Evolutionary conservation across 306 rosid species (phyloP).

Genomic region (Corylus heterophylla): DNA sequence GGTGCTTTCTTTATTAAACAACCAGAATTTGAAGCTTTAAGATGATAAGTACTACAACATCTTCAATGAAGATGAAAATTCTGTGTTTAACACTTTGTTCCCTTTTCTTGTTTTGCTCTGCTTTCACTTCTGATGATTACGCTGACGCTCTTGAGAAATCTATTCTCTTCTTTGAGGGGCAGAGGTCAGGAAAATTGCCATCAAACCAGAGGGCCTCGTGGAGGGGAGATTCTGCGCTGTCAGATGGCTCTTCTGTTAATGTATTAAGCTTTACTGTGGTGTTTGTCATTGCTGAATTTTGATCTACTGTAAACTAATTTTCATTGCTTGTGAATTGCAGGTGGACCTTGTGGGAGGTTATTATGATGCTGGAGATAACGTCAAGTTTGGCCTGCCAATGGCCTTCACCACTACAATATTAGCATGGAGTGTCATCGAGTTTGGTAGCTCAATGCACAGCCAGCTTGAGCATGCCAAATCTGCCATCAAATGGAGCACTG

Average conservation of each 20-base stretch:
- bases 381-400: slow-evolving; percentile 91
- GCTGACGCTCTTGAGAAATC: slow-evolving; percentile 69
- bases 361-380: slow-evolving; percentile 95
- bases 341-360: slow-evolving; percentile 87
- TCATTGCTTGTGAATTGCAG: slow-evolving; percentile 38
- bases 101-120: slow-evolving; percentile 29
- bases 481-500: slow-evolving; percentile 76
- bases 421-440: slow-evolving; percentile 91
- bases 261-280: slow-evolving; percentile 31
- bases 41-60: slow-evolving; percentile 34
- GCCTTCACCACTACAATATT: slow-evolving; percentile 83
- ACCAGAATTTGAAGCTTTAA: background rate
- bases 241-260: slow-evolving; percentile 82
- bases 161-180: slow-evolving; percentile 86
- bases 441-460: slow-evolving; percentile 64
- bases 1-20: background rate
- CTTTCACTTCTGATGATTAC: slow-evolving; percentile 65
- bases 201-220: slow-evolving; percentile 60
- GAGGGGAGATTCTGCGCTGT: slow-evolving; percentile 79
- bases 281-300: background rate
- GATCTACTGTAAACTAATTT: background rate
- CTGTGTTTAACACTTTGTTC: slow-evolving; percentile 35
- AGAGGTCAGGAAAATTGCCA: slow-evolving; percentile 73
- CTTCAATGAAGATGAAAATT: slow-evolving; percentile 19
- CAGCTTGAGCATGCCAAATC: slow-evolving; percentile 64